Percentiles rank a stretch among this genome's conserved stretches.
phyloP scores from a whole-genome alignment of 1,284 basidiomycete species.

The Leccinum griseonigrum region DNA sequence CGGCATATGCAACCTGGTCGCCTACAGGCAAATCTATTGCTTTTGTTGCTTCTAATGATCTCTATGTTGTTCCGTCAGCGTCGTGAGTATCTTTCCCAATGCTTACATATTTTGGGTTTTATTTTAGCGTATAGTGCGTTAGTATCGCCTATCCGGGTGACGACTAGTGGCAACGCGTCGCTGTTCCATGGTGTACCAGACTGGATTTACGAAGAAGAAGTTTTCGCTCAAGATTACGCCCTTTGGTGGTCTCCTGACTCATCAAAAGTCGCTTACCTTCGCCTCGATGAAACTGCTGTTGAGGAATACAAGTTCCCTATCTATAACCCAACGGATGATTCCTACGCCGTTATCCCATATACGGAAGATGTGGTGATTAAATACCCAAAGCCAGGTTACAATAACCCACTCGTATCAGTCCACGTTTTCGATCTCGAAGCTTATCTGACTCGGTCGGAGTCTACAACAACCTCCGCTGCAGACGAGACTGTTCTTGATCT shows the following conservation, averaged over 20 bases:
- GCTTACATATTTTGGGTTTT: slow-evolving; percentile 1
- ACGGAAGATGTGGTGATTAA: slow-evolving; percentile 78
- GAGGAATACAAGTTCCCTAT: slow-evolving; percentile 85
- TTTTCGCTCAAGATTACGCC: slow-evolving; percentile 72
- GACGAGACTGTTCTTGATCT: slow-evolving; percentile 54
- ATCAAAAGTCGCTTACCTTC: slow-evolving; percentile 78
- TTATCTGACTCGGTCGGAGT: slow-evolving; percentile 41
- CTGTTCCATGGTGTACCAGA: slow-evolving; percentile 95
- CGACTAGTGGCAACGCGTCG: slow-evolving; percentile 76
- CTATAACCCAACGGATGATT: slow-evolving; percentile 80
- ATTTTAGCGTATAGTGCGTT: slow-evolving; percentile 32
- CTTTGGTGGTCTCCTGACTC: slow-evolving; percentile 93
- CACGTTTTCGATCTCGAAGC: slow-evolving; percentile 73
- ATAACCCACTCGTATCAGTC: slow-evolving; percentile 85
- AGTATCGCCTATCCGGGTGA: slow-evolving; percentile 69
- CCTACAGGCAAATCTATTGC: slow-evolving; percentile 81
- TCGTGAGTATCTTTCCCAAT: slow-evolving; percentile 39
- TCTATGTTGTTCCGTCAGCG: slow-evolving; percentile 73
- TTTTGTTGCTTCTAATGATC: slow-evolving; percentile 79
- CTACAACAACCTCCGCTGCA: slow-evolving; percentile 37
- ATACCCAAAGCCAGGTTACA: slow-evolving; percentile 90
- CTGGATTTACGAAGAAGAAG: slow-evolving; percentile 97
- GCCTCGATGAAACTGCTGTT: slow-evolving; percentile 87
- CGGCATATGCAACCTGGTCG: slow-evolving; percentile 82
- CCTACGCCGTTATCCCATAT: slow-evolving; percentile 75